These are phyloP conservation scores for Heteromeles arbutifolia DNA, from an alignment of 306 rosid genomes.

Conservation along the genomic window DNA sequence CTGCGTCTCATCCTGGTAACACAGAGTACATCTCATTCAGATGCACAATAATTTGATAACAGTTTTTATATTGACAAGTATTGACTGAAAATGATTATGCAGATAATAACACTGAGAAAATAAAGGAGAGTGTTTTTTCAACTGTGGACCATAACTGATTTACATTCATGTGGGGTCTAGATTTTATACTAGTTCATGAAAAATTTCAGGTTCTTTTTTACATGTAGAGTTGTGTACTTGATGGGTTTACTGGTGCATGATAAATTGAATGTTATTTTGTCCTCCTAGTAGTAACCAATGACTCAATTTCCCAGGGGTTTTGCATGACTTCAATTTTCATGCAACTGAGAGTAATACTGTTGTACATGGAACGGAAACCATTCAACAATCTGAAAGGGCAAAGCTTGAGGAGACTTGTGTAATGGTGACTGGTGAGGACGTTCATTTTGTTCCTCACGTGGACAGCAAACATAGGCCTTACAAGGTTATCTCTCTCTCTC, in stretches of 20 bases:
- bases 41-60: neutral
- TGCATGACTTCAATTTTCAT: constrained; percentile 25
- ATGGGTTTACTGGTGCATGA: neutral
- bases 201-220: neutral
- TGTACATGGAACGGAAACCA: constrained; percentile 26
- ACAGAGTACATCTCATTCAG: neutral
- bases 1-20: constrained; percentile 27
- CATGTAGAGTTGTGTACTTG: neutral
- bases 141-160: neutral
- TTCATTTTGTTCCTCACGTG: constrained; percentile 24
- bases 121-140: neutral
- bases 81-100: neutral
- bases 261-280: constrained; percentile 1
- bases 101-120: neutral
- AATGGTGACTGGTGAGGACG: constrained; percentile 51
- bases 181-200: neutral
- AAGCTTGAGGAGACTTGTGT: constrained; percentile 71
- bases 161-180: neutral
- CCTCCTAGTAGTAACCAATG: constrained; percentile 3
- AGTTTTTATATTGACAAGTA: too few relatives aligned
- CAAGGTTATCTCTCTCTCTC: constrained; percentile 40
- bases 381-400: constrained; percentile 16
- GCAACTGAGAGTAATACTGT: constrained; percentile 17
- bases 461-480: constrained; percentile 25
- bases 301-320: constrained; percentile 22